phyloP scores from a whole-genome alignment of 129 eudicot genomes.

The Flaveria robusta region DNA sequence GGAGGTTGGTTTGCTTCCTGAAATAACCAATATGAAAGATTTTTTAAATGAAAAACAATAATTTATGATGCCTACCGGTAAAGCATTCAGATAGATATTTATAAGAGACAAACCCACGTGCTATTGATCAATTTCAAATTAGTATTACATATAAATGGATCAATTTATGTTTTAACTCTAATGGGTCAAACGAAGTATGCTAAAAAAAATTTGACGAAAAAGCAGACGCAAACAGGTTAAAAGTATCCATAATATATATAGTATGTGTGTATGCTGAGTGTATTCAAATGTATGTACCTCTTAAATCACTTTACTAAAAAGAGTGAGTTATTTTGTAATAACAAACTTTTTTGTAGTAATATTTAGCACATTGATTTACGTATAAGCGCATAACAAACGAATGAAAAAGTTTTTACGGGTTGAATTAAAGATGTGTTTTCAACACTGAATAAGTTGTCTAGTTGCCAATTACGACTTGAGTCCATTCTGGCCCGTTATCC shows the following conservation, averaged over 20 bases:
- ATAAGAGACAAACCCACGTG: not conserved
- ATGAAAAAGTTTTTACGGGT: not conserved
- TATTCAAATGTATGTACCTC: slow-evolving; percentile 1
- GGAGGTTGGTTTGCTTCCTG: slow-evolving; percentile 98
- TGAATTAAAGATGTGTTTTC: not conserved
- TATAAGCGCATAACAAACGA: not conserved
- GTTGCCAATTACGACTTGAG: not conserved
- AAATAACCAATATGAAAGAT: slow-evolving; percentile 22
- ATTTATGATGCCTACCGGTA: not conserved
- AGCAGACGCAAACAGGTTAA: not conserved
- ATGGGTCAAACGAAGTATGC: not conserved
- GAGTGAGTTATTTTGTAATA: not conserved
- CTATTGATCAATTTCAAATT: not conserved
- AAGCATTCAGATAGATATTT: slow-evolving; percentile 1
- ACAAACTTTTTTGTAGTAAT: not conserved
- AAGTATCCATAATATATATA: not conserved
- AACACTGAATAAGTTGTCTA: not conserved
- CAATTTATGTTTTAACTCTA: not conserved
- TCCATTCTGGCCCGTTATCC: not conserved
- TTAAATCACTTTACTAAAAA: not conserved
- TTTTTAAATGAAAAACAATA: not conserved
- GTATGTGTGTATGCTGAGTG: not conserved
- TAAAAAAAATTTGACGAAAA: not conserved
- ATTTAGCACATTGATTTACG: not conserved
- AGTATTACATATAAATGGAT: not conserved